These are phyloP conservation scores for Papilionanthe hybrid DNA, from an alignment of 116 monocot species.

Conservation along the genomic window DNA sequence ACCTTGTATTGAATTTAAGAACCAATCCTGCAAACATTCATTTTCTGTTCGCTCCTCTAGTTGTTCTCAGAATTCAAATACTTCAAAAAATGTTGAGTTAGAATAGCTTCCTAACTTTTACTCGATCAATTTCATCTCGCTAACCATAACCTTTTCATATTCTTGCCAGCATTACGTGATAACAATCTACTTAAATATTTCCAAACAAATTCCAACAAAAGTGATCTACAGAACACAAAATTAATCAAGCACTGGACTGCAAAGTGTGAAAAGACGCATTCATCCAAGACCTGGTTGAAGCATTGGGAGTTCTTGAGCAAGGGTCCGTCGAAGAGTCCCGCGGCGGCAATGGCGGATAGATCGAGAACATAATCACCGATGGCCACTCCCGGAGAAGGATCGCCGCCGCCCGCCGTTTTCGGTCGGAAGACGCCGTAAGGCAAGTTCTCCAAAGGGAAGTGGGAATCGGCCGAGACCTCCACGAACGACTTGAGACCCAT, in stretches of 20 bases:
- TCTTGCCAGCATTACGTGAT: background rate
- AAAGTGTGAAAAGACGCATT: background rate
- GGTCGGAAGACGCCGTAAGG: conserved; percentile 90
- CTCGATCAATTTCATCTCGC: background rate
- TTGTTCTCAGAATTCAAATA: background rate
- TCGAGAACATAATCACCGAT: conserved; percentile 89
- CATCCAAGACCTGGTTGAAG: conserved; percentile 65
- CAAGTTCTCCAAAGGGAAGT: conserved; percentile 92
- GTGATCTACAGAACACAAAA: background rate
- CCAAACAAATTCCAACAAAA: background rate
- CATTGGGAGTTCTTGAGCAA: conserved; percentile 44
- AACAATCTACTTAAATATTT: background rate
- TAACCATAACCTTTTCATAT: background rate
- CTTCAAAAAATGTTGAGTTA: background rate
- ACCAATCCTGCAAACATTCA: background rate
- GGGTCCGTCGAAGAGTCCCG: conserved; percentile 83
- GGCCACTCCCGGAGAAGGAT: conserved; percentile 54
- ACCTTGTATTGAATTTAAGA: background rate
- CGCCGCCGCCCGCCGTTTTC: background rate
- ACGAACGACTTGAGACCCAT: conserved; percentile 63
- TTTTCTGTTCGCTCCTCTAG: background rate
- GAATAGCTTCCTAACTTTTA: background rate
- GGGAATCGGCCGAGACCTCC: conserved; percentile 60
- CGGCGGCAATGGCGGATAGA: conserved; percentile 61
- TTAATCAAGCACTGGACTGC: background rate